Base-by-base conservation (phyloP, 768 basidiomycete species). In the Lactarius vividus region DNA sequence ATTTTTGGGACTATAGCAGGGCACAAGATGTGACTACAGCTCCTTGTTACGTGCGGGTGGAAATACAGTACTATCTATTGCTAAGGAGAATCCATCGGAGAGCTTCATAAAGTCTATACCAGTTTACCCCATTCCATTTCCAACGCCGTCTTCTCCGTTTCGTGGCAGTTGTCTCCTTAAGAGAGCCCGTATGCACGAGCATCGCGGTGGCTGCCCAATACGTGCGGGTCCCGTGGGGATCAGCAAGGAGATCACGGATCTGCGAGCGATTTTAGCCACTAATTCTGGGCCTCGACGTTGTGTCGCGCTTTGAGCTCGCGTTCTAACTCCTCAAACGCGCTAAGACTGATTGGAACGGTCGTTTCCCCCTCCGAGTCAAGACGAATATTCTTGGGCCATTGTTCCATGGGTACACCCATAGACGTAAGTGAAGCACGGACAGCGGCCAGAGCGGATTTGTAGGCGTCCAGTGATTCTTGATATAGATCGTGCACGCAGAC, bases 401-500 rank as follows among this genome's bases (percentile, higher is more conserved):
- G 77, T 0, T 72, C 62, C 68, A 84, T 77, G 6, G 88, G 84
- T 49, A 92, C 79, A 31, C 76, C 74, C 62, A 80, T 74, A 0
- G 76, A 72, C 2, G 72, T 56, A 15, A 95, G 83, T 3, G 84
- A 78, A 6, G 75, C 56, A n/a, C 83, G 81, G 11, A 94, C 75
- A 0, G 77, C 65, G 2, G 72, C 71, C 1, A 94, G 69, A 5
- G 86, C 80, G 13, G 82, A 79, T 29, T 83, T 81, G 77, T 94
- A 94, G 13, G 78, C 79, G 28, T 79, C 78, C 2, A 92, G 74
- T 0, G 88, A 83, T 57, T 94, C 92, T 66, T 91, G 86, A 76
- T 94, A 93, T 29, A 94, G 75, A 71, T 94, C 92, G 76, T 96
- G 92, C 9, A 96, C 89, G 74, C 94, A 96, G n/a, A 95, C 77